Base-by-base conservation (phyloP, 495 filamentous ascomycete genomes). In the Bacidia rubella region DNA sequence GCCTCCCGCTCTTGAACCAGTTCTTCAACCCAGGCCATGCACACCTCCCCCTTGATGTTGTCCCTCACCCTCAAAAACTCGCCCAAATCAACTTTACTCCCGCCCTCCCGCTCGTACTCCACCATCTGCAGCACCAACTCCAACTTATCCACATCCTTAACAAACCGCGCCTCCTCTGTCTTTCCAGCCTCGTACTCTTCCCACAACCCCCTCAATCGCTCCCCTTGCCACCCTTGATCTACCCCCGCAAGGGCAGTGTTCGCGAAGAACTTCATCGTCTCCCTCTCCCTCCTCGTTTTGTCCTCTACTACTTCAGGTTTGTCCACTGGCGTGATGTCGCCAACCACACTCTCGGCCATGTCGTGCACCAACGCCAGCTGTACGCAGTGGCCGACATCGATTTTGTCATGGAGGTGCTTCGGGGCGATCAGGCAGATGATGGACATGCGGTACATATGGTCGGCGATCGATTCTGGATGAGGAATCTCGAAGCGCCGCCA, bases 401-500 rank as follows among this genome's bases (percentile, higher is more conserved):
- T 66, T 25, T 69, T 71, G 11, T 75, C 62, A 10, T 81, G 70
- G 11, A 94, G 77, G 12, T 86, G 72, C 0, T 82, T 70, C 17
- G 92, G 93, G n/a, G 87, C 89, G 49, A 97, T 76, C 80, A 98
- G 85, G 29, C 86, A 86, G 69, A 97, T 86, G 62, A 98, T 79
- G 46, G 90, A 87, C 92, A 98, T 98, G 63, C 92, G 87, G 68
- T 98, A 97, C 92, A 98, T 98, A 73, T 98, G 92, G 68, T 98
- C 92, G 23, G 87, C 77, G 65, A 98, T 95, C 0, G 86, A 92
- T 68, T 98, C 92, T 54, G 67, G 68, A 51, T 76, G 60, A 39
- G 77, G 60, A 63, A 97, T 87, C 42, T 77, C 79, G 62, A 95
- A 93, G 29, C 90, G 81, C 54, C 82, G 81, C 92, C 92, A 98